Conservation (phyloP, 2,329 filamentous ascomycete genomes). For the Cercospora berteroae region DNA sequence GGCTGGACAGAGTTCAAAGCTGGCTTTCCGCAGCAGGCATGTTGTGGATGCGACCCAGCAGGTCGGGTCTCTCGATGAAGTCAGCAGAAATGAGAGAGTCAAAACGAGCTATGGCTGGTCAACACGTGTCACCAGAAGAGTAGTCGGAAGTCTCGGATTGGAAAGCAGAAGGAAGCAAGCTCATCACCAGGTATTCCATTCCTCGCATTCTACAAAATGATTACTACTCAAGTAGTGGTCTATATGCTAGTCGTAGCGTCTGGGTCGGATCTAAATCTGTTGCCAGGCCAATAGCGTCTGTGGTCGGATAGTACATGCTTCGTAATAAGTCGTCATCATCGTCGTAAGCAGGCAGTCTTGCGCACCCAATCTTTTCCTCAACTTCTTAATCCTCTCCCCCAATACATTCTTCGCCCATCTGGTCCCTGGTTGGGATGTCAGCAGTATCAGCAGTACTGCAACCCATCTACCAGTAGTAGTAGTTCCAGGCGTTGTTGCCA, state of each 20-base stretch:
- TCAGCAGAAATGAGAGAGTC: neutral
- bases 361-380: neutral
- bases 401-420: neutral
- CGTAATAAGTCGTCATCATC: constrained; percentile 1
- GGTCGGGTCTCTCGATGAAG: neutral
- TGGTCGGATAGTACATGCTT: neutral
- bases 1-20: neutral
- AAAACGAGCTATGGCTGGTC: neutral
- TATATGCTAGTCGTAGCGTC: constrained; percentile 10
- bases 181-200: neutral
- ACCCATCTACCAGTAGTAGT: neutral
- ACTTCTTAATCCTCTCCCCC: neutral
- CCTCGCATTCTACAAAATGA: neutral
- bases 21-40: neutral
- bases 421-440: neutral
- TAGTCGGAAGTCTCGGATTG: neutral
- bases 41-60: neutral
- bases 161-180: neutral
- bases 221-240: neutral
- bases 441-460: neutral
- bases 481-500: neutral
- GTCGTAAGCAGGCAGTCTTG: neutral
- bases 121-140: neutral
- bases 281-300: constrained; percentile 9
- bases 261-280: constrained; percentile 3